Percentiles rank a stretch among this genome's conserved stretches.
Conservation (phyloP, 2,329 filamentous ascomycete species). For the Cordyceps cicadae region DNA sequence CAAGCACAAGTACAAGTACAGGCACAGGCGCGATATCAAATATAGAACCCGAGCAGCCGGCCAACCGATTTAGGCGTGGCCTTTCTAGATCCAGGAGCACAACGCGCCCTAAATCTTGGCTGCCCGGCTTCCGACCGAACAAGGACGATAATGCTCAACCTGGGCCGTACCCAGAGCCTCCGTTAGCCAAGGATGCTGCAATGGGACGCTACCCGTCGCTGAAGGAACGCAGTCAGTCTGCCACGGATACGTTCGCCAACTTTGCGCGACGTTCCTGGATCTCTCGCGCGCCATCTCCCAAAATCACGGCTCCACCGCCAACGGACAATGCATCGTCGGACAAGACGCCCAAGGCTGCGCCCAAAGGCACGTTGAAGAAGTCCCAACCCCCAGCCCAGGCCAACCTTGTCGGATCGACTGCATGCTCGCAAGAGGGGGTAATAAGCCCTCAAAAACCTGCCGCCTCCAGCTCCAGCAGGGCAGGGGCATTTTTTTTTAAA, state of each 20-base stretch:
- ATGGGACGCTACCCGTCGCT: slow-evolving; percentile 18
- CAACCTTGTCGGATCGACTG: background rate
- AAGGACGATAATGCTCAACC: slow-evolving; percentile 19
- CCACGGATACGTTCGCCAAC: slow-evolving; percentile 40
- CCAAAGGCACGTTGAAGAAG: slow-evolving; percentile 19
- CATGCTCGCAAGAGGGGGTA: slow-evolving; percentile 2
- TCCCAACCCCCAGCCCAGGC: slow-evolving; percentile 14
- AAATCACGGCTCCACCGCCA: slow-evolving; percentile 22
- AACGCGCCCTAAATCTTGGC: slow-evolving; percentile 45
- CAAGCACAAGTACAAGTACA: background rate
- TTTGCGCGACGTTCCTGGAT: slow-evolving; percentile 47
- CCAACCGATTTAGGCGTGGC: background rate
- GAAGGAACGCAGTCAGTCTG: slow-evolving; percentile 28
- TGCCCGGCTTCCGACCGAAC: slow-evolving; percentile 37
- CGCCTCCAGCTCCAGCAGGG: slow-evolving; percentile 33
- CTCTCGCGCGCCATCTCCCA: slow-evolving; percentile 42
- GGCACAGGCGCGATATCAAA: slow-evolving; percentile 20
- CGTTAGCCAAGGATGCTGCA: slow-evolving; percentile 17
- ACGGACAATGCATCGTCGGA: slow-evolving; percentile 16
- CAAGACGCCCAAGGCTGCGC: slow-evolving; percentile 19
- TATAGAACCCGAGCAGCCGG: slow-evolving; percentile 27
- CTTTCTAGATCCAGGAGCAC: slow-evolving; percentile 23
- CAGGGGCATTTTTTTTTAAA: slow-evolving; percentile 42
- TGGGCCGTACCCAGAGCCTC: slow-evolving; percentile 20
- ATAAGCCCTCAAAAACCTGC: slow-evolving; percentile 23